Evolutionary conservation across 257 asterid genomes (phyloP), one percentile per base, ranked within the genome.

Genomic region (Henckelia pumila): DNA sequence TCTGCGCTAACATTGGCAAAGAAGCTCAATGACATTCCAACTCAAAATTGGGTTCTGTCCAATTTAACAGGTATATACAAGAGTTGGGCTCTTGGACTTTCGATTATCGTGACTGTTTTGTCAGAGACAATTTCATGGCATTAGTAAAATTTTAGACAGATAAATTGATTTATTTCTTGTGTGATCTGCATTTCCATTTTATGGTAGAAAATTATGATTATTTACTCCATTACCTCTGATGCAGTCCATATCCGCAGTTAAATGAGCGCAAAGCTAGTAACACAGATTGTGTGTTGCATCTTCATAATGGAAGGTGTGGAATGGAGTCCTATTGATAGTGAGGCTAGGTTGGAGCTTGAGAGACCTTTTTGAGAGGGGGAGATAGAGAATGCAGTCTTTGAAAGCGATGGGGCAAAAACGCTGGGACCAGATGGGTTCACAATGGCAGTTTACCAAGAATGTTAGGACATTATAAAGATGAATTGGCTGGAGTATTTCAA

Each of bases 1-100:
- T 93, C 99, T 70, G 88, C 99, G 72, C 85, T 93, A 5, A 93
- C 99, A 66, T 75, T 93, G 81, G 86, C 99, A 23, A 93, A 82
- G 86, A 90, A 90, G 84, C 96, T 88, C 63, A 70, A 85, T 56
- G 97, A 90, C 70, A 76, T 93, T 71, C 99, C 99, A 28, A 85
- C 97, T 21, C 99, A 90, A 83, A 91, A 83, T 74, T 93, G 96
- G 97, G 95, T 86, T 47, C 73, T 93, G 59, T 81, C 96, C 25
- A 93, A 84, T 78, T 71, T 90, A 73, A 88, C 99, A 67, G 96
- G 97, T 87, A 76, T 25, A 33, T 23, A 61, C 63, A 28, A 64
- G 56, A 58, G 37, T 60, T 59, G 25, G 68, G 59, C 62, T 53
- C 70, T 24, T 50, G 56, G 13, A 14, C 58, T 35, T 35, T 35